These are phyloP conservation scores for Helichrysum umbraculigerum DNA, from an alignment of 129 eudicot genomes.

Conservation along the genomic window DNA sequence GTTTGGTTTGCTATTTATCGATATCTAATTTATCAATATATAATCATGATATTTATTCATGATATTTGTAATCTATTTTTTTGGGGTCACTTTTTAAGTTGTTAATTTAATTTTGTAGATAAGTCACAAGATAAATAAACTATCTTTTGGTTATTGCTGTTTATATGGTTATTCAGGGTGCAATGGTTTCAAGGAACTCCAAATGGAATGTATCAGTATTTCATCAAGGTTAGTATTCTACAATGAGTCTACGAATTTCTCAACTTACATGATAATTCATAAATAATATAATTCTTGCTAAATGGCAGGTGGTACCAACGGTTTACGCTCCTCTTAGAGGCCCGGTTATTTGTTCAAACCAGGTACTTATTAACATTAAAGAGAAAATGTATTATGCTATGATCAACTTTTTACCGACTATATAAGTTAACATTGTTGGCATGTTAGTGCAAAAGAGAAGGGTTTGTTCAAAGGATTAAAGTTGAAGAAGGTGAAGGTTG, in stretches of 20 bases:
- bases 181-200: slow-evolving; percentile 59
- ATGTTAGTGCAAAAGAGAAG: slow-evolving; percentile 91
- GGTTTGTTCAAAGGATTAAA: slow-evolving; percentile 73
- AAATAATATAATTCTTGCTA: neutral
- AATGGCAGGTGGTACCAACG: slow-evolving; percentile 85
- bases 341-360: slow-evolving; percentile 71
- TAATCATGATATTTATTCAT: no score
- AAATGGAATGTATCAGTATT: slow-evolving; percentile 79
- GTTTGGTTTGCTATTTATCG: no score
- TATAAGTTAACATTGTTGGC: slow-evolving; percentile 22
- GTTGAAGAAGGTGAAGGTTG: slow-evolving; percentile 99
- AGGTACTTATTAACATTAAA: slow-evolving; percentile 43
- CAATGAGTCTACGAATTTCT: slow-evolving; percentile 10
- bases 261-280: neutral
- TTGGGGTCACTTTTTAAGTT: slow-evolving; percentile 10
- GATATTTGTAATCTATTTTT: slow-evolving; percentile 4
- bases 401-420: slow-evolving; percentile 1
- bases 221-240: slow-evolving; percentile 60
- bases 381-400: slow-evolving; percentile 4
- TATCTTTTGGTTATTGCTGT: slow-evolving; percentile 45
- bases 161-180: slow-evolving; percentile 46
- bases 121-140: slow-evolving; percentile 83
- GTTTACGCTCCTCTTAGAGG: slow-evolving; percentile 72
- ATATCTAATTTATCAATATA: no score
- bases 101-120: slow-evolving; percentile 52